Evolutionary conservation across 768 basidiomycete species (phyloP).

Genomic region (Suillus subluteus): DNA sequence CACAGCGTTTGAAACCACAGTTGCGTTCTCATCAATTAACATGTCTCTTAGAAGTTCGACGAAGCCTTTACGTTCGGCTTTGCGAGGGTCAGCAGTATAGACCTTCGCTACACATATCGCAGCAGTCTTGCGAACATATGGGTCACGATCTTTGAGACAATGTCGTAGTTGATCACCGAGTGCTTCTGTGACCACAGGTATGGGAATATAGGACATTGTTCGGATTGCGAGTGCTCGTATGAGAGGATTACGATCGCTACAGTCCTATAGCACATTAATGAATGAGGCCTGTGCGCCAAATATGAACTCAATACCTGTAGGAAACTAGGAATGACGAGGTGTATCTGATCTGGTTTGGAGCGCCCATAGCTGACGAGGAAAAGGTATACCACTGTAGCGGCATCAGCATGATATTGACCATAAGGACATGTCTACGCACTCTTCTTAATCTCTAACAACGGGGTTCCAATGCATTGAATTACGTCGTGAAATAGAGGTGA

Average conservation of each 20-base stretch:
- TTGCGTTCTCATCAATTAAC: slow-evolving; percentile 92
- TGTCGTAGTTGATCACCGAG: slow-evolving; percentile 90
- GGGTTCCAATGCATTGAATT: slow-evolving; percentile 92
- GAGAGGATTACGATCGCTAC: slow-evolving; percentile 93
- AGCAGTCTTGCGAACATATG: slow-evolving; percentile 98
- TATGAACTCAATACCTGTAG: slow-evolving; percentile 59
- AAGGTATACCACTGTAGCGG: slow-evolving; percentile 86
- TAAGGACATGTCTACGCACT: slow-evolving; percentile 57
- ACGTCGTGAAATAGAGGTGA: slow-evolving; percentile 95
- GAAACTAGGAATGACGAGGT: slow-evolving; percentile 88
- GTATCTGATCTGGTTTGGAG: slow-evolving; percentile 91
- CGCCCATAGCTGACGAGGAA: slow-evolving; percentile 97
- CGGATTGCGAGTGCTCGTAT: slow-evolving; percentile 97
- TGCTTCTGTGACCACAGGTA: slow-evolving; percentile 83
- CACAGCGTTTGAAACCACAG: slow-evolving; percentile 96
- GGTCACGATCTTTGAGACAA: slow-evolving; percentile 91
- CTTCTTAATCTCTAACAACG: slow-evolving; percentile 97
- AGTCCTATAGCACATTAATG: slow-evolving; percentile 66
- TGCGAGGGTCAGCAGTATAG: slow-evolving; percentile 84
- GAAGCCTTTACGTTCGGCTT: slow-evolving; percentile 89
- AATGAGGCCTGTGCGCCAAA: neutral
- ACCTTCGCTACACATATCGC: slow-evolving; percentile 97
- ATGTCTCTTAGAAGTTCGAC: slow-evolving; percentile 90
- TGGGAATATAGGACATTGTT: slow-evolving; percentile 98
- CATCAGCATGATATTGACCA: slow-evolving; percentile 3